phyloP scores from a whole-genome alignment of 371 early-diverging fungal species.

The Mucor circinelloides region DNA sequence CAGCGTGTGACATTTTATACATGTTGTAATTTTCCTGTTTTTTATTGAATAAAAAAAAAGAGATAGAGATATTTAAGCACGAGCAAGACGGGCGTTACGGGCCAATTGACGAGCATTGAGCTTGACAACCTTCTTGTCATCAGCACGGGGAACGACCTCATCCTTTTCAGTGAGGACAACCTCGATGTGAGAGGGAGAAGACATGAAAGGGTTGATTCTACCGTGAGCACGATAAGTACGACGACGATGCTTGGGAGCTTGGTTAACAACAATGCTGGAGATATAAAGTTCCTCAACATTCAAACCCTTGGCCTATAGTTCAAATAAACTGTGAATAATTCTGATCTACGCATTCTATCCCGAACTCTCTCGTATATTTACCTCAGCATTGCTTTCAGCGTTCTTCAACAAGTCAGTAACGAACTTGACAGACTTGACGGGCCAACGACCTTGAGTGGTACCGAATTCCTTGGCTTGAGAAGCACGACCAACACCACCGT shows the following conservation, averaged over 20 bases:
- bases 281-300: conserved; percentile 85
- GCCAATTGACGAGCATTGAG: conserved; percentile 63
- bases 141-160: conserved; percentile 74
- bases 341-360: background rate
- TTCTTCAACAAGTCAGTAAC: conserved; percentile 95
- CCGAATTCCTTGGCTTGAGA: conserved; percentile 97
- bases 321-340: background rate
- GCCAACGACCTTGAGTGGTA: conserved; percentile 98
- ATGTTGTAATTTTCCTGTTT: background rate
- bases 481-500: conserved; percentile 98
- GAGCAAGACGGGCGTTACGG: conserved; percentile 51
- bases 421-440: conserved; percentile 96
- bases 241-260: conserved; percentile 98
- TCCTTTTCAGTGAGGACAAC: conserved; percentile 86
- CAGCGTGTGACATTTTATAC: background rate
- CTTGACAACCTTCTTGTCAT: conserved; percentile 55
- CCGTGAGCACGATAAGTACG: conserved; percentile 99
- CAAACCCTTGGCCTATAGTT: conserved; percentile 85
- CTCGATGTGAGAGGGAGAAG: conserved; percentile 97
- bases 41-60: background rate
- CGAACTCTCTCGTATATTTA: conserved; percentile 15
- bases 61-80: conserved; percentile 15
- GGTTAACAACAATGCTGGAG: conserved; percentile 97
- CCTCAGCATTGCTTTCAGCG: conserved; percentile 96
- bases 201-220: conserved; percentile 92